These are phyloP conservation scores for Cercospora janseana DNA, from an alignment of 2,329 filamentous ascomycete genomes.

Conservation along the genomic window DNA sequence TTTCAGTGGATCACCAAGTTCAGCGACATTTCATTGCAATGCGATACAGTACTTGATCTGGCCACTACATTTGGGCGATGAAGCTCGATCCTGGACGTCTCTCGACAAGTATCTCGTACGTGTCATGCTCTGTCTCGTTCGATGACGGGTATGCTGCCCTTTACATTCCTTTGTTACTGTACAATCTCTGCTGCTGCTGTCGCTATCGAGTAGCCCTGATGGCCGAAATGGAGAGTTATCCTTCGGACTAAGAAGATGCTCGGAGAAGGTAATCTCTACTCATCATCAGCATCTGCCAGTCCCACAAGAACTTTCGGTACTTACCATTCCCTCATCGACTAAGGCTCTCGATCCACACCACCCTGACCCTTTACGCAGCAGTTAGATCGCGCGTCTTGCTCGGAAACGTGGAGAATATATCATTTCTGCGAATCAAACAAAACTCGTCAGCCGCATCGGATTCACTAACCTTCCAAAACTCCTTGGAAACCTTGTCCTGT, in stretches of 20 bases:
- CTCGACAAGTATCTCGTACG: too few relatives aligned
- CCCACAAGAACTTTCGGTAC: background rate
- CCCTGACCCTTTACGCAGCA: slow-evolving; percentile 1
- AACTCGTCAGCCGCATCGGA: slow-evolving; percentile 2
- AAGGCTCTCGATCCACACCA: slow-evolving; percentile 1
- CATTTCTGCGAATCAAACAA: slow-evolving; percentile 4
- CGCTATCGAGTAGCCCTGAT: slow-evolving; percentile 1
- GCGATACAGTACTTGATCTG: too few relatives aligned
- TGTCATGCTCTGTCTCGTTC: too few relatives aligned
- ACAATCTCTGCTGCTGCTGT: slow-evolving; percentile 12
- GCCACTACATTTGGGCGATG: too few relatives aligned
- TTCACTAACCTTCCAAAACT: slow-evolving; percentile 12
- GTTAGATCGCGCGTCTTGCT: slow-evolving; percentile 2
- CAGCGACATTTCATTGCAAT: too few relatives aligned
- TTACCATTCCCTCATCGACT: background rate
- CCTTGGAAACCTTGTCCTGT: slow-evolving; percentile 10
- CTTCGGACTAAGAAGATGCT: too few relatives aligned
- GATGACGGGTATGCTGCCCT: slow-evolving; percentile 1
- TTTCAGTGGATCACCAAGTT: too few relatives aligned
- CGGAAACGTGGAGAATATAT: background rate
- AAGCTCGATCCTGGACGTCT: too few relatives aligned
- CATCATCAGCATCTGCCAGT: background rate
- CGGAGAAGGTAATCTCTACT: too few relatives aligned
- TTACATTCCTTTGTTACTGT: slow-evolving; percentile 9
- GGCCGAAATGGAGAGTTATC: background rate